Evolutionary conservation across 495 filamentous ascomycete genomes (phyloP).

Genomic region (Neurospora africana): DNA sequence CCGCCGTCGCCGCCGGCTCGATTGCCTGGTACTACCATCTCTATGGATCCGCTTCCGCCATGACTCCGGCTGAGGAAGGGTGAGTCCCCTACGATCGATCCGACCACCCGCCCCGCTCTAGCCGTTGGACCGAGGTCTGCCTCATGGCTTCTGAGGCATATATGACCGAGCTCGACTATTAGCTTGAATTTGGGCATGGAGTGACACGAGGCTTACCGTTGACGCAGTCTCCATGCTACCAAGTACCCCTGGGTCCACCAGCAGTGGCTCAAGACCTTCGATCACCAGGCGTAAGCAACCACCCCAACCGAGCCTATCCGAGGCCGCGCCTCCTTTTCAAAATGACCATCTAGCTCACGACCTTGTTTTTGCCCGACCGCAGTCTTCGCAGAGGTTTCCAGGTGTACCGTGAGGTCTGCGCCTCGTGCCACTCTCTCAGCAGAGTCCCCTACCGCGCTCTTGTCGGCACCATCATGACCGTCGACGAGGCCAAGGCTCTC

Average conservation of each 20-base stretch:
- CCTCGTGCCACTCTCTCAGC: slow-evolving; percentile 90
- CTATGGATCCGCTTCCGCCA: slow-evolving; percentile 80
- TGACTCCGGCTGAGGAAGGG: slow-evolving; percentile 96
- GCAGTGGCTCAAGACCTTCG: slow-evolving; percentile 86
- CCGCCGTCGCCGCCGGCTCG: slow-evolving; percentile 72
- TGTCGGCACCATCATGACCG: slow-evolving; percentile 85
- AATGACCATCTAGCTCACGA: slow-evolving; percentile 7
- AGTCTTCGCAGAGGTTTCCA: slow-evolving; percentile 99
- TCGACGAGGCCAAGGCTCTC: slow-evolving; percentile 93
- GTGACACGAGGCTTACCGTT: slow-evolving; percentile 16
- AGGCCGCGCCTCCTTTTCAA: not conserved
- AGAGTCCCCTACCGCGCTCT: slow-evolving; percentile 89
- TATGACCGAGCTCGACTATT: slow-evolving; percentile 6
- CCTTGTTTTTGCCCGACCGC: slow-evolving; percentile 4
- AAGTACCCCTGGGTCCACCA: slow-evolving; percentile 93
- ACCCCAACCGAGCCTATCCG: not conserved
- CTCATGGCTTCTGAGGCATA: slow-evolving; percentile 23
- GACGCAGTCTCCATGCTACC: slow-evolving; percentile 72
- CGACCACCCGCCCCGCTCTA: not conserved
- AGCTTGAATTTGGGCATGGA: not conserved
- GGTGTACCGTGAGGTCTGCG: slow-evolving; percentile 98
- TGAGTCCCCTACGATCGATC: slow-evolving; percentile 42
- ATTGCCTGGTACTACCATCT: slow-evolving; percentile 93
- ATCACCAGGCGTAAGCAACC: slow-evolving; percentile 77
- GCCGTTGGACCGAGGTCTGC: slow-evolving; percentile 13